Evolutionary conservation across 1,139 yeast species (phyloP), one percentile per base, ranked within the genome.

Genomic region (Debaryomyces nepalensis): DNA sequence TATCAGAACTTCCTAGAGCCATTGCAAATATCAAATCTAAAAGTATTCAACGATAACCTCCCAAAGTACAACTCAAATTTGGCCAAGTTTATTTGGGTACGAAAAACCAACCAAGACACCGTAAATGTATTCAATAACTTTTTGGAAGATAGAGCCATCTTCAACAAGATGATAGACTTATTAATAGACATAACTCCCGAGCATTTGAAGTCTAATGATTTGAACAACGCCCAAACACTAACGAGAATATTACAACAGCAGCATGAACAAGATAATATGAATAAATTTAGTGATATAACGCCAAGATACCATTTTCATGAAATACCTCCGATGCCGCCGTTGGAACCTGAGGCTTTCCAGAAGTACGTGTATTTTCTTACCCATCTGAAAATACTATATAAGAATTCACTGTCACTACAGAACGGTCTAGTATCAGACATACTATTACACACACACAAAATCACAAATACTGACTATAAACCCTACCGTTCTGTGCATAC

Each of bases 391-490:
- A 55, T 65, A 18, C 56, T 60, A n/a, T 72, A 66, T 50, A 52
- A 58, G 30, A 68, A 69, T 43, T 64, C 73, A 2, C 63, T 64
- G 50, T 68, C 75, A 9, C 52, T 72, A 27, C 56, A 55, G 27
- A 58, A 60, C 30, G 79, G 79, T 3, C 47, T 69, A 1, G 59
- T 74, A 2, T 68, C 73, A 7, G 70, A 68, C 35, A 67, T 73
- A 15, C 54, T 74, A 26, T 54, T 73, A 15, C 54, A 66, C 46
- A 72, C 78, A 1, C 79, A 73, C 47, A 63, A 61, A 31, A 43
- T 71, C 21, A 63, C 64, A 14, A 70, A 66, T 41, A 47, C 46
- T 7, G 53, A 60, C 35, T 68, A 57, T 52, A 61, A 63, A 42
- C 55, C 55, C 0, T 61, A 45, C 42, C 52, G 78, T 29, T 65